Conservation (phyloP, 1,284 basidiomycete genomes). For the Ustilago loliicola region DNA sequence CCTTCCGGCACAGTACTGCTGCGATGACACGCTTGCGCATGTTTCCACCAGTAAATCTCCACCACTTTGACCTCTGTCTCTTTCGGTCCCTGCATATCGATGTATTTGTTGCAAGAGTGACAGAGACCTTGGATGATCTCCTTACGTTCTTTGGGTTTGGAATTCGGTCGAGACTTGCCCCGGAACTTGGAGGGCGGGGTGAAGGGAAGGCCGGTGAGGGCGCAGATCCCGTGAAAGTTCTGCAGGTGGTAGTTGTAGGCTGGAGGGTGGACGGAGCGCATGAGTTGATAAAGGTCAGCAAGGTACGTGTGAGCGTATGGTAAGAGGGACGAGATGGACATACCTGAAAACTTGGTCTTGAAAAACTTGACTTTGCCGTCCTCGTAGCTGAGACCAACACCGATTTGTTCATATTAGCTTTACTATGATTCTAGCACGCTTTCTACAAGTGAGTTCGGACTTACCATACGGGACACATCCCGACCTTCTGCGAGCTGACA, state of each 20-base stretch:
- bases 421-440: too few species aligned
- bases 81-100: constrained; percentile 47
- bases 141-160: constrained; percentile 23
- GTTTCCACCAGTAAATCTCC: constrained; percentile 59
- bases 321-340: background rate
- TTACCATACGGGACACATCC: constrained; percentile 59
- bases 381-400: constrained; percentile 40
- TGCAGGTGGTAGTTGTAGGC: constrained; percentile 63
- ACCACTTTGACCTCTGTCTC: constrained; percentile 44
- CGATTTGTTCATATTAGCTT: too few species aligned
- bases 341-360: constrained; percentile 58
- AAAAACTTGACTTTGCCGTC: constrained; percentile 33
- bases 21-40: constrained; percentile 44
- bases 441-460: background rate
- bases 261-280: background rate
- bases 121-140: constrained; percentile 41
- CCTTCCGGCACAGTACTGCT: constrained; percentile 13
- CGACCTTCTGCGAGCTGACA: constrained; percentile 43
- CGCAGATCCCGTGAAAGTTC: constrained; percentile 54
- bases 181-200: constrained; percentile 49
- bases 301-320: background rate
- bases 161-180: constrained; percentile 6
- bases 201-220: constrained; percentile 43
- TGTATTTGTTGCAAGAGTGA: constrained; percentile 41
- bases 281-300: background rate